Base-by-base conservation (phyloP, 805 yeast genomes). In the Suhomyces canberraensis region DNA sequence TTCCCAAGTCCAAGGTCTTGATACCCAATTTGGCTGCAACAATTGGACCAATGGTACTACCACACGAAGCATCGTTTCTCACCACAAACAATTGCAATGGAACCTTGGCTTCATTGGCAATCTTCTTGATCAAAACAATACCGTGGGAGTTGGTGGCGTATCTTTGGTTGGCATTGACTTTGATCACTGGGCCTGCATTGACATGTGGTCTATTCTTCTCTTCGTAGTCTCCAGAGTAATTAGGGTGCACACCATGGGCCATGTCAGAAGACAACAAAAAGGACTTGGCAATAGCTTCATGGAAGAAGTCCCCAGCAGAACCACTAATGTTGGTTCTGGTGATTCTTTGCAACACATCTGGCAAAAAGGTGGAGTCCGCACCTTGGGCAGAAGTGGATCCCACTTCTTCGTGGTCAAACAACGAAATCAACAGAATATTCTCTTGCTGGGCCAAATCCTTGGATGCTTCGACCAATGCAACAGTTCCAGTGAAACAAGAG, bases 181-280 rank as follows among this genome's bases (percentile, higher is more conserved):
- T 91, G 54, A 91, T 78, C 3, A 89, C 97, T 0, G 98, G 96
- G 5, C 98, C 98, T 24, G 71, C 70, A 53, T 95, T 95, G 42
- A 91, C 65, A 35, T 72, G 71, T 1, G 98, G 98, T 46, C 78
- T 76, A 60, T 91, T 95, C 42, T 75, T 67, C 16, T 76, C 56
- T 56, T 93, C 98, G 61, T 93, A 84, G 49, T 76, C 76, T 36
- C 73, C 75, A 4, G 76, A 64, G 59, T 91, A 91, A 61, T 91
- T 91, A 40, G 98, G 98, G 60, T 91, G 96, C 25, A 91, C 84
- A 21, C 96, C 98, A 57, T 91, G 98, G 1, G 98, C 96, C 79
- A 89, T 93, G 59, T 91, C 98, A 0, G 96, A 86, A 0, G 97
- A 90, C 30, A 93, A 60, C 48, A 91, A 74, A 60, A 93, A 90